Evolutionary conservation across 352 stramenopile species (phyloP).

Genomic region (Globisporangium okanoganense): DNA sequence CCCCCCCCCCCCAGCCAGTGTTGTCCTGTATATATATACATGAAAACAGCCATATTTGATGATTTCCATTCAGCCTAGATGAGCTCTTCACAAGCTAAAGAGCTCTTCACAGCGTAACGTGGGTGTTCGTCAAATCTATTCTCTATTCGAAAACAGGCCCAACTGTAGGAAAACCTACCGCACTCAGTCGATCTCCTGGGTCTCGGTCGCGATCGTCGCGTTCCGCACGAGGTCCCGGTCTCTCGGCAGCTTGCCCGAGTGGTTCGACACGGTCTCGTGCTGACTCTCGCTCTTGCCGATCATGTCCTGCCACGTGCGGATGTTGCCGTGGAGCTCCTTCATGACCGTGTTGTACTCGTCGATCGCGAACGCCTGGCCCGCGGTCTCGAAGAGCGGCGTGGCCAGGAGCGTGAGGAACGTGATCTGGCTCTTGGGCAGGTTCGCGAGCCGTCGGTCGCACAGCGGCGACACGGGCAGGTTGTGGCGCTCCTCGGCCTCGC

Average conservation of each 20-base stretch:
- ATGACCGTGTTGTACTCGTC: slow-evolving; percentile 57
- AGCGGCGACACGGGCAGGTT: slow-evolving; percentile 51
- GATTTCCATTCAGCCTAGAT: neutral
- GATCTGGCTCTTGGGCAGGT: slow-evolving; percentile 59
- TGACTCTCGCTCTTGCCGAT: slow-evolving; percentile 27
- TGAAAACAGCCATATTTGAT: too few relatives aligned
- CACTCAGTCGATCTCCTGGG: slow-evolving; percentile 3
- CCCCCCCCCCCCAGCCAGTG: too few relatives aligned
- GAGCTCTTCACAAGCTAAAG: too few relatives aligned
- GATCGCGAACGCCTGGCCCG: slow-evolving; percentile 52
- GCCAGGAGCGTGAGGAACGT: slow-evolving; percentile 63
- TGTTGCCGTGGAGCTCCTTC: slow-evolving; percentile 46
- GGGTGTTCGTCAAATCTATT: neutral
- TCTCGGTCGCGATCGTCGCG: neutral
- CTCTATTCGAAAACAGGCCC: slow-evolving; percentile 2
- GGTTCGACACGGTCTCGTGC: slow-evolving; percentile 27
- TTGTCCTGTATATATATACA: neutral
- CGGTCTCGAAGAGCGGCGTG: slow-evolving; percentile 58
- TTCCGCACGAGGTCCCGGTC: slow-evolving; percentile 7
- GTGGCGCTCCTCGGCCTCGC: slow-evolving; percentile 54
- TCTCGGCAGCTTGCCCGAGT: slow-evolving; percentile 20
- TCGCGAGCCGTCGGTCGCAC: slow-evolving; percentile 54
- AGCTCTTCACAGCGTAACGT: too few relatives aligned
- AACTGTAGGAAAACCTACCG: neutral
- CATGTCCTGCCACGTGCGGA: slow-evolving; percentile 41